A percentile compares a stretch with the other conserved stretches of the same genome.
Conservation (phyloP, 768 basidiomycete genomes). For the Russula emetica region DNA sequence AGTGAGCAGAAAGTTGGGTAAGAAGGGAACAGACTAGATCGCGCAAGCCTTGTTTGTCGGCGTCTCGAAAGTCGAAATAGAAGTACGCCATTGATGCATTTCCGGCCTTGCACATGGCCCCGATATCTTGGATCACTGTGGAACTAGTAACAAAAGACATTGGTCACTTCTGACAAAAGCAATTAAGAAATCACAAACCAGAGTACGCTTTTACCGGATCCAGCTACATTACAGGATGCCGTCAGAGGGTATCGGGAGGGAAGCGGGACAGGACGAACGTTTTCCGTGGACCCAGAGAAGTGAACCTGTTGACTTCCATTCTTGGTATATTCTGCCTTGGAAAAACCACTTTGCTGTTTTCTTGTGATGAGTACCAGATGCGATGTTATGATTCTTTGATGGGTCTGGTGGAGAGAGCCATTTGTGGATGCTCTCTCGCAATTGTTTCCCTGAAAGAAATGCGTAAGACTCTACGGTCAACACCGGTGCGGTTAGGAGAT, state of each 20-base stretch:
- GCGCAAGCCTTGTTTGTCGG: too few relatives aligned
- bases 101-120: background rate
- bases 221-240: background rate
- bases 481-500: too few relatives aligned
- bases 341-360: conserved; percentile 1
- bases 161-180: too few relatives aligned
- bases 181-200: background rate
- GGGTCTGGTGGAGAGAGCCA: conserved; percentile 19
- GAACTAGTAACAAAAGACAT: background rate
- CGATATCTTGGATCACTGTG: background rate
- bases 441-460: too few relatives aligned
- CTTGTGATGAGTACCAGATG: background rate
- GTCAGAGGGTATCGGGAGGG: too few relatives aligned
- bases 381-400: background rate
- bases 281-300: conserved; percentile 10
- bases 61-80: conserved; percentile 1
- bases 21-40: conserved; percentile 2
- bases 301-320: conserved; percentile 5
- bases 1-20: background rate
- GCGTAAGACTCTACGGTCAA: background rate
- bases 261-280: background rate
- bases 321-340: background rate
- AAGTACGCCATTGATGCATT: conserved; percentile 2
- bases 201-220: conserved; percentile 8
- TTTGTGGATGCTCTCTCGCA: background rate